Evolutionary conservation across 345 rosid genomes (phyloP).

Genomic region (Raphanus raphanistrum): DNA sequence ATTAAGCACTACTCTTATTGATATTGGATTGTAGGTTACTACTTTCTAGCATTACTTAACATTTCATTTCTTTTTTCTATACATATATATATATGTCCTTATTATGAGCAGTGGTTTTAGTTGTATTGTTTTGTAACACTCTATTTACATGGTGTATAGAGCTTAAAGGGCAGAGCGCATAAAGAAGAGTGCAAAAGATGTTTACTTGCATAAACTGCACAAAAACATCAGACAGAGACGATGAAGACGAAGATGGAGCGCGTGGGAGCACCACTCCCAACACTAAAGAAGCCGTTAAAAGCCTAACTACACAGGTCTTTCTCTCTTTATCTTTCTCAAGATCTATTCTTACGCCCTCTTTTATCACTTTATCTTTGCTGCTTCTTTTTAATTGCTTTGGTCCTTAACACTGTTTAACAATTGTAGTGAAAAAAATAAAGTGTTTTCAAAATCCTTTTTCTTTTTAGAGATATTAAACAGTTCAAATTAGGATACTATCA

Average conservation of each 20-base stretch:
- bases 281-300: slow-evolving; percentile 96
- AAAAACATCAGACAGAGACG: slow-evolving; percentile 73
- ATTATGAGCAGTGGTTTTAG: not conserved
- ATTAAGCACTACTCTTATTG: not conserved
- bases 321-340: slow-evolving; percentile 31
- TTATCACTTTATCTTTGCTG: slow-evolving; percentile 28
- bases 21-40: not conserved
- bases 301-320: slow-evolving; percentile 94
- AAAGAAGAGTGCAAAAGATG: slow-evolving; percentile 51
- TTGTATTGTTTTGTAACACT: slow-evolving; percentile 16
- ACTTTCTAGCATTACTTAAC: slow-evolving; percentile 12
- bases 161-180: slow-evolving; percentile 20
- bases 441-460: not conserved
- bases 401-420: slow-evolving; percentile 17
- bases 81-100: not conserved
- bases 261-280: slow-evolving; percentile 82
- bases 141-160: slow-evolving; percentile 3
- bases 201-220: slow-evolving; percentile 96
- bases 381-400: slow-evolving; percentile 29
- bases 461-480: not conserved
- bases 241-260: slow-evolving; percentile 51
- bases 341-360: slow-evolving; percentile 19
- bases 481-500: slow-evolving; percentile 13
- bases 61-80: not conserved
- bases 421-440: slow-evolving; percentile 2